phyloP scores from a whole-genome alignment of 2,329 filamentous ascomycete species.

The Penicillium capsulatum region DNA sequence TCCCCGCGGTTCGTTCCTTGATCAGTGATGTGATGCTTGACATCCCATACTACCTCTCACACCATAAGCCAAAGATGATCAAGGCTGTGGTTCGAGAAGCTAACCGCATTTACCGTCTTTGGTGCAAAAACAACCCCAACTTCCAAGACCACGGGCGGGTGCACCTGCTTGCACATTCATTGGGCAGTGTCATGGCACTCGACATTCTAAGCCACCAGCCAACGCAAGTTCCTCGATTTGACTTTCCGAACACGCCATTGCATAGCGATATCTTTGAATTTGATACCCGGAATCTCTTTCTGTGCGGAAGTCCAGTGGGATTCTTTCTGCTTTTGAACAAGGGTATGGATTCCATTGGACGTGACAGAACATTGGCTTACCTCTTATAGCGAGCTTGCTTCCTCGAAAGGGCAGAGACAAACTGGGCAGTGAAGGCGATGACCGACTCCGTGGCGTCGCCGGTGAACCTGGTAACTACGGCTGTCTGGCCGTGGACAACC shows the following conservation, averaged over 20 bases:
- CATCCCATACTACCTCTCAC: slow-evolving; percentile 95
- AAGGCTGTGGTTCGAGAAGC: slow-evolving; percentile 82
- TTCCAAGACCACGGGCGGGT: slow-evolving; percentile 78
- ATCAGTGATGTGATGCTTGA: slow-evolving; percentile 98
- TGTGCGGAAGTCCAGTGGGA: slow-evolving; percentile 82
- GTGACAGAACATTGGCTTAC: background rate
- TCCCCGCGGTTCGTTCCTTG: slow-evolving; percentile 86
- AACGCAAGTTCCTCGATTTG: slow-evolving; percentile 57
- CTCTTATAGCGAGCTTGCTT: slow-evolving; percentile 54
- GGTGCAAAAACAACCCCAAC: slow-evolving; percentile 88
- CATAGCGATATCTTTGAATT: slow-evolving; percentile 73
- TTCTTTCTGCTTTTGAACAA: slow-evolving; percentile 89
- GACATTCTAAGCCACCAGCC: slow-evolving; percentile 90
- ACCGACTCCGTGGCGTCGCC: slow-evolving; percentile 61
- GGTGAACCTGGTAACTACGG: slow-evolving; percentile 78
- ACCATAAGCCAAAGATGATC: slow-evolving; percentile 94
- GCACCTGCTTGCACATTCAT: slow-evolving; percentile 86
- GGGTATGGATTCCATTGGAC: slow-evolving; percentile 21
- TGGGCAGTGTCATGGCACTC: slow-evolving; percentile 90
- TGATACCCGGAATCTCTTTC: slow-evolving; percentile 82
- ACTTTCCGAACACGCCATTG: slow-evolving; percentile 35
- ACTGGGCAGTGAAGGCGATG: slow-evolving; percentile 64
- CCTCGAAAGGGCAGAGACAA: slow-evolving; percentile 75
- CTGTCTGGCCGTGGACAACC: slow-evolving; percentile 88
- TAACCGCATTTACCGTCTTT: slow-evolving; percentile 90